phyloP scores from a whole-genome alignment of 495 filamentous ascomycete genomes.

The Hypoxylon fuscum region DNA sequence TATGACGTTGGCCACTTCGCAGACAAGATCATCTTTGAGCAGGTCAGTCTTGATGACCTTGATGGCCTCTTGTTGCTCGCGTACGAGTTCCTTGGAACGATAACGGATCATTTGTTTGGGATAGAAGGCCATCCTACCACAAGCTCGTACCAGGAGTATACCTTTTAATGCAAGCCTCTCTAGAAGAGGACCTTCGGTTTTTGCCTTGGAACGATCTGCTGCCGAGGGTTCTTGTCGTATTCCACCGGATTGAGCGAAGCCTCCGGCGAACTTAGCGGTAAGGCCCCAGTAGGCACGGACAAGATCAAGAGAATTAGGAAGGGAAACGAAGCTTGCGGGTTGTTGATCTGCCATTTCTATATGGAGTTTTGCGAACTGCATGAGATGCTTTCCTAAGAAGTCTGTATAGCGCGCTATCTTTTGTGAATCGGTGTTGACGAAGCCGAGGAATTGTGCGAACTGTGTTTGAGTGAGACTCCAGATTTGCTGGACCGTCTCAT shows the following conservation, averaged over 20 bases:
- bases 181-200: constrained; percentile 66
- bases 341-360: constrained; percentile 80
- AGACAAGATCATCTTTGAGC: constrained; percentile 76
- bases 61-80: constrained; percentile 71
- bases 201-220: constrained; percentile 59
- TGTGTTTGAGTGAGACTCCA: constrained; percentile 78
- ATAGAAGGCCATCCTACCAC: constrained; percentile 82
- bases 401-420: constrained; percentile 56
- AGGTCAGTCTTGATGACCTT: constrained; percentile 73
- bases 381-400: constrained; percentile 80
- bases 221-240: constrained; percentile 56
- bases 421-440: constrained; percentile 58
- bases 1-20: constrained; percentile 80
- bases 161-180: constrained; percentile 84
- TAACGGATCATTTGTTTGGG: constrained; percentile 84
- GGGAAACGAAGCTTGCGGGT: constrained; percentile 79
- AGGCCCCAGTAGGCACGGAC: constrained; percentile 85
- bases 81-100: constrained; percentile 72
- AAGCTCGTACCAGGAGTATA: constrained; percentile 82
- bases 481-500: constrained; percentile 74
- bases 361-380: constrained; percentile 92
- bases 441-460: constrained; percentile 71
- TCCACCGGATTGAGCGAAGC: constrained; percentile 63
- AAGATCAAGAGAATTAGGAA: constrained; percentile 79
- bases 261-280: constrained; percentile 76